Percentiles rank a stretch among this genome's conserved stretches.
Evolutionary conservation across 2,329 filamentous ascomycete genomes (phyloP).

Genomic region (Apiospora kogelbergensis): DNA sequence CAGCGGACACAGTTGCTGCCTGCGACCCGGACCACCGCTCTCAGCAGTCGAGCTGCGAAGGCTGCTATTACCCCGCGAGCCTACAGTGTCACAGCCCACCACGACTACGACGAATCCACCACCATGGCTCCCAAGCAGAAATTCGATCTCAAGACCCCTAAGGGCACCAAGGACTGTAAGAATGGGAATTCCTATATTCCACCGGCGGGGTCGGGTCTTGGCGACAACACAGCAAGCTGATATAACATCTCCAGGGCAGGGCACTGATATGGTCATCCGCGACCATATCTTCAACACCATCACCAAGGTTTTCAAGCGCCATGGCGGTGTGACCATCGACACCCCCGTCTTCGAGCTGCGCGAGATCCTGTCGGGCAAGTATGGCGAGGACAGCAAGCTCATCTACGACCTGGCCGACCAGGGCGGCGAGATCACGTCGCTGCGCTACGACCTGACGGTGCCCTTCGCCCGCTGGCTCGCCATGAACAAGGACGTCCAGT

Average conservation of each 20-base stretch:
- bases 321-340: slow-evolving; percentile 68
- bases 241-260: slow-evolving; percentile 53
- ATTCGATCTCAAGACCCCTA: slow-evolving; percentile 82
- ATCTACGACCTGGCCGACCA: slow-evolving; percentile 85
- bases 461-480: slow-evolving; percentile 77
- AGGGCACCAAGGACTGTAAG: slow-evolving; percentile 83
- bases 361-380: slow-evolving; percentile 69
- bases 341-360: slow-evolving; percentile 74
- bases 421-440: slow-evolving; percentile 77
- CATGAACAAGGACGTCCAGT: slow-evolving; percentile 68
- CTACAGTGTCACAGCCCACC: slow-evolving; percentile 8
- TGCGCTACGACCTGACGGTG: slow-evolving; percentile 80
- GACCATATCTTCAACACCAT: slow-evolving; percentile 71
- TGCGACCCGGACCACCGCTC: not conserved
- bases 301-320: slow-evolving; percentile 50
- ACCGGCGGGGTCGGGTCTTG: not conserved
- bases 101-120: slow-evolving; percentile 9
- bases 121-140: slow-evolving; percentile 43
- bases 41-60: not conserved
- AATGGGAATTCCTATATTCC: not conserved
- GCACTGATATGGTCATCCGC: slow-evolving; percentile 75
- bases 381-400: slow-evolving; percentile 43
- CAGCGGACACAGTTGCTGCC: slow-evolving; percentile 9
- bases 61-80: slow-evolving; percentile 14
- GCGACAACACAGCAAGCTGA: not conserved